These are phyloP conservation scores for Magnolia sinica DNA, from an alignment of 164 flowering plant genomes.

Conservation along the genomic window DNA sequence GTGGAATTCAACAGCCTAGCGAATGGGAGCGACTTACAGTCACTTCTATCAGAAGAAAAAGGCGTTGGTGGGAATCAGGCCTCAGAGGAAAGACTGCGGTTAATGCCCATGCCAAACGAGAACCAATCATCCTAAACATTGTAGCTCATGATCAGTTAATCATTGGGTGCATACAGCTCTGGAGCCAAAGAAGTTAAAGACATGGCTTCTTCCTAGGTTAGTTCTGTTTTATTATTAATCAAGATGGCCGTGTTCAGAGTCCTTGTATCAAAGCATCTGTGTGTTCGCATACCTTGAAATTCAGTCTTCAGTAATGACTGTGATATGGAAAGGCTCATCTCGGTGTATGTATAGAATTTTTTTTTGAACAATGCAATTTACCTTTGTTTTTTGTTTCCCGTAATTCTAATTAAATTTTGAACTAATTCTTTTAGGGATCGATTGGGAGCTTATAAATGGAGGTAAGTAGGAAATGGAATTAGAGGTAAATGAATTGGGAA, in stretches of 20 bases:
- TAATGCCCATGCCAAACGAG: constrained; percentile 54
- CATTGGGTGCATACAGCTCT: no score
- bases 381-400: no score
- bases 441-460: no score
- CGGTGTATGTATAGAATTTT: neutral
- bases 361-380: no score
- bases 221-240: no score
- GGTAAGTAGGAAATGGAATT: no score
- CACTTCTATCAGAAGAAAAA: constrained; percentile 70
- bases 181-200: neutral
- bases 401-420: no score
- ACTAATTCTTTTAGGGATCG: no score
- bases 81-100: constrained; percentile 4
- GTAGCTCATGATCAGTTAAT: neutral
- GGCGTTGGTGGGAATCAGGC: constrained; percentile 15
- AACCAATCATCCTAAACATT: neutral
- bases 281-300: neutral
- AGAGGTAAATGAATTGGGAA: no score
- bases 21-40: constrained; percentile 91
- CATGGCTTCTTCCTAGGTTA: neutral
- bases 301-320: neutral
- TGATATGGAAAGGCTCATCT: neutral
- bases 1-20: constrained; percentile 98
- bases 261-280: neutral
- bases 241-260: neutral